phyloP scores from a whole-genome alignment of 495 filamentous ascomycete genomes.

The Parachaetomium inaequale region DNA sequence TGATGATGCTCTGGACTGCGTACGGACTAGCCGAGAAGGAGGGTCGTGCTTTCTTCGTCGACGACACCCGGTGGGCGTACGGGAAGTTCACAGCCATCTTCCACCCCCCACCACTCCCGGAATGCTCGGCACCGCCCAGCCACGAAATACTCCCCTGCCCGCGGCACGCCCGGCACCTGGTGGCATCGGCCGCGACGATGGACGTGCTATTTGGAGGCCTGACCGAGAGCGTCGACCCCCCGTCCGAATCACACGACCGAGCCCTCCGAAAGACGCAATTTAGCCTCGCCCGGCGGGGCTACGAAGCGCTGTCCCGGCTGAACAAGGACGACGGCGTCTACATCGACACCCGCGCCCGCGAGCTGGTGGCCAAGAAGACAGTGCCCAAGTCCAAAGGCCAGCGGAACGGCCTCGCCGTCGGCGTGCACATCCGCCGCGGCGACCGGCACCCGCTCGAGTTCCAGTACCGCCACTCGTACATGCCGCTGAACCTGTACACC shows the following conservation, averaged over 20 bases:
- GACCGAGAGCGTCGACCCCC: constrained; percentile 47
- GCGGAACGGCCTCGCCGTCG: constrained; percentile 50
- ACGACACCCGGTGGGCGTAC: constrained; percentile 74
- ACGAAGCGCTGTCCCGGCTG: constrained; percentile 62
- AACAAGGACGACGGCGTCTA: constrained; percentile 55
- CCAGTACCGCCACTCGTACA: constrained; percentile 62
- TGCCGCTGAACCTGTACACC: constrained; percentile 60
- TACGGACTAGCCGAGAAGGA: constrained; percentile 71
- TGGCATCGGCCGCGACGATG: constrained; percentile 63
- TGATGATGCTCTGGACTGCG: constrained; percentile 72
- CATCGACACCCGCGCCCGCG: constrained; percentile 46
- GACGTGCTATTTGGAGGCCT: constrained; percentile 57
- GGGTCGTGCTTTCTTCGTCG: constrained; percentile 66
- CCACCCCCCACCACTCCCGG: constrained; percentile 51
- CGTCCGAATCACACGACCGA: constrained; percentile 41
- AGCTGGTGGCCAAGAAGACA: constrained; percentile 45
- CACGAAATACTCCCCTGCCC: constrained; percentile 69
- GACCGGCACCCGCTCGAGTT: constrained; percentile 65
- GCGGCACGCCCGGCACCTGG: constrained; percentile 60
- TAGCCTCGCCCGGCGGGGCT: constrained; percentile 56
- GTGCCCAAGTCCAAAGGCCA: constrained; percentile 35
- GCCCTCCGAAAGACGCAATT: constrained; percentile 47
- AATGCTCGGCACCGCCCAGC: constrained; percentile 58
- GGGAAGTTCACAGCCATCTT: constrained; percentile 67
- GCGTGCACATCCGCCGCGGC: constrained; percentile 69